Conservation (phyloP, 139 green algal genomes). For the Bryopsis sp. region DNA sequence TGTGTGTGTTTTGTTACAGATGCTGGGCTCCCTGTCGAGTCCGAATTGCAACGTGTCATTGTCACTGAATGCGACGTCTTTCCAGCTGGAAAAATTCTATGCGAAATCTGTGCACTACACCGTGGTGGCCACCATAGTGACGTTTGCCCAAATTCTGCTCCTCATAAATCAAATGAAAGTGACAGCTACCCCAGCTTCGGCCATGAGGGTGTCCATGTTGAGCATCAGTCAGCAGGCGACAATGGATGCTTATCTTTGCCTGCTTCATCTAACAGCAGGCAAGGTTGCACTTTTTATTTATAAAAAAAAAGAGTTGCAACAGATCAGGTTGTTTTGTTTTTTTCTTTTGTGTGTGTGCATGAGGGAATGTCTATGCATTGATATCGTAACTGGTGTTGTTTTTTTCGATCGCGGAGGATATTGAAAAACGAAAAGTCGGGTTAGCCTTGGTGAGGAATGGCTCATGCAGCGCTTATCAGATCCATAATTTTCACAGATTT, state of each 20-base stretch:
- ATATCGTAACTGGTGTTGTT: no score
- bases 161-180: slow-evolving; percentile 67
- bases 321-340: no score
- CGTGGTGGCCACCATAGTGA: slow-evolving; percentile 48
- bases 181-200: slow-evolving; percentile 29
- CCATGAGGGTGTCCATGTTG: slow-evolving; percentile 59
- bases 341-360: no score
- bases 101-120: slow-evolving; percentile 71
- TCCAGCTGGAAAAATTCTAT: slow-evolving; percentile 58
- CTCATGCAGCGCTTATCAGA: no score
- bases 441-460: no score
- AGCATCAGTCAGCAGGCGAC: slow-evolving; percentile 65
- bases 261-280: slow-evolving; percentile 73
- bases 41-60: slow-evolving; percentile 42
- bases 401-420: no score
- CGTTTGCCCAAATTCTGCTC: slow-evolving; percentile 59
- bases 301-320: no score
- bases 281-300: no score
- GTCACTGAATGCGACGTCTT: slow-evolving; percentile 33
- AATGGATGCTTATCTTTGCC: slow-evolving; percentile 79
- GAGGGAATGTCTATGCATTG: no score
- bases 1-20: no score
- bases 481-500: no score
- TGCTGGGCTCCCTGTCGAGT: slow-evolving; percentile 42
- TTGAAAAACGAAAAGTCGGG: no score